A percentile compares a stretch with the other conserved stretches of the same genome.
phyloP scores from a whole-genome alignment of 2,329 filamentous ascomycete genomes.

The Trichophyton simii region DNA sequence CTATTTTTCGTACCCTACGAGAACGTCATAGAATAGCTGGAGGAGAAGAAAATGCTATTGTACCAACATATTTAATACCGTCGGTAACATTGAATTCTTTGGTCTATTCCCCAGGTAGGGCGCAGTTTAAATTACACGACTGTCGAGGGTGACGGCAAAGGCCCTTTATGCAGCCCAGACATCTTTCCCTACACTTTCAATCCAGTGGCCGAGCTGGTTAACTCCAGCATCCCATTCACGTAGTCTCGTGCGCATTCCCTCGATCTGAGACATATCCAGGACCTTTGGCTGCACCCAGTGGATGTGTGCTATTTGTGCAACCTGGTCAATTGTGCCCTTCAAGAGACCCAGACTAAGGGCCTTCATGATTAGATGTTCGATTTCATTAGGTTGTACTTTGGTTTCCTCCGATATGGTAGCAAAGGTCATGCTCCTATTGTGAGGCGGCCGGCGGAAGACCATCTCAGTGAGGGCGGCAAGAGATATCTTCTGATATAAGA shows the following conservation, averaged over 20 bases:
- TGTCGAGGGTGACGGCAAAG: neutral
- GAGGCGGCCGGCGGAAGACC: slow-evolving; percentile 87
- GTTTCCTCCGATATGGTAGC: slow-evolving; percentile 79
- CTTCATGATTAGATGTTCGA: slow-evolving; percentile 98
- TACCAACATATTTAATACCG: neutral
- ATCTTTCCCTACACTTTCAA: slow-evolving; percentile 84
- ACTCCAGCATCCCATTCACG: slow-evolving; percentile 94
- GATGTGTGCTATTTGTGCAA: slow-evolving; percentile 84
- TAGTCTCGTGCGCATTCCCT: slow-evolving; percentile 74
- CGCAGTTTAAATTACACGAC: neutral
- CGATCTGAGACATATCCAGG: slow-evolving; percentile 87
- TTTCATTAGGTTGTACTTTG: slow-evolving; percentile 79
- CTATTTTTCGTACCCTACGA: too few species aligned
- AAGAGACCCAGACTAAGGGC: slow-evolving; percentile 86
- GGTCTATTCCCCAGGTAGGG: neutral
- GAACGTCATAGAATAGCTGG: neutral
- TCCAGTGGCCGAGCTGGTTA: slow-evolving; percentile 93
- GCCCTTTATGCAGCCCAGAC: slow-evolving; percentile 69
- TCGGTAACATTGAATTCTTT: neutral
- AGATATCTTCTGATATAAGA: slow-evolving; percentile 95
- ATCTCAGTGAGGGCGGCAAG: slow-evolving; percentile 91
- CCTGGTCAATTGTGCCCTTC: slow-evolving; percentile 88
- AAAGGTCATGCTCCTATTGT: slow-evolving; percentile 92
- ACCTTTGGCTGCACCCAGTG: slow-evolving; percentile 99
- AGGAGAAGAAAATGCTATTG: neutral